Conservation (phyloP, 371 early-diverging fungal genomes). For the Funneliformis caledonium region DNA sequence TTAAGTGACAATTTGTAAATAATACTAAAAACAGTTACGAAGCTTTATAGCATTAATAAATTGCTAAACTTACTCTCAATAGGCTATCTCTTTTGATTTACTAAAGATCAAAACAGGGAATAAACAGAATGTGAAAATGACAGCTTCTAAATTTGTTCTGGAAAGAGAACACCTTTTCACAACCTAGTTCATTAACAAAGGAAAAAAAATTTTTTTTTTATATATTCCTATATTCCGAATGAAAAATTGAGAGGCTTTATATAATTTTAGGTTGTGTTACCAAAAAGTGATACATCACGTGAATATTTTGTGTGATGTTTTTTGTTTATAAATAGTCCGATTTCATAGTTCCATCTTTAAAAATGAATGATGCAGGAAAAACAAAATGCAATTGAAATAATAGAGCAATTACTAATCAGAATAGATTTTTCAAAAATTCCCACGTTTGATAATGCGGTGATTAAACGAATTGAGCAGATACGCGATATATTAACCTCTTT, state of each 20-base stretch:
- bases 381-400: background rate
- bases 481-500: background rate
- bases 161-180: background rate
- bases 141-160: background rate
- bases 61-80: background rate
- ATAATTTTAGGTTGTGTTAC: too few relatives aligned
- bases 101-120: background rate
- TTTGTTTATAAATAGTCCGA: too few relatives aligned
- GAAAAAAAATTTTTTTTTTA: background rate
- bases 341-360: background rate
- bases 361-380: background rate
- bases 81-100: background rate
- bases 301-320: too few relatives aligned
- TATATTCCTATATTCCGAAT: too few relatives aligned
- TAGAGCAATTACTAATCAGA: background rate
- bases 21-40: background rate
- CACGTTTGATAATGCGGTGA: background rate
- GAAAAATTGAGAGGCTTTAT: too few relatives aligned
- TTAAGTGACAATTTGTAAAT: background rate
- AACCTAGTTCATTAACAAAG: background rate
- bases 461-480: background rate
- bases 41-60: background rate
- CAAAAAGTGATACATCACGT: too few relatives aligned
- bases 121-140: background rate
- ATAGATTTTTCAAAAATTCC: conserved; percentile 6